Conservation (phyloP, 2,329 filamentous ascomycete genomes). For the Arthrobotrys sphaeroides region DNA sequence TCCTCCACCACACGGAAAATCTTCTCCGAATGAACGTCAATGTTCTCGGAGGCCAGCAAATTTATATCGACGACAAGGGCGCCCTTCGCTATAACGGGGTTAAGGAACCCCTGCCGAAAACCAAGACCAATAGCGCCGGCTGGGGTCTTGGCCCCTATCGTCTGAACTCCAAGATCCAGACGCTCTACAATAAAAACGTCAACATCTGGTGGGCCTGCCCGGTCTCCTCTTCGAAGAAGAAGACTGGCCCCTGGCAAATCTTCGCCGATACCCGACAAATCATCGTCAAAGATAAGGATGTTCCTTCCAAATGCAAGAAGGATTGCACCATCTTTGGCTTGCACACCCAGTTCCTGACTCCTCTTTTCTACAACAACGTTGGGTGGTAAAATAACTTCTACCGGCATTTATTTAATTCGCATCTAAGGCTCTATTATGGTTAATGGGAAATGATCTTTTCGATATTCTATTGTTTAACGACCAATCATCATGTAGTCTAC, state of each 20-base stretch:
- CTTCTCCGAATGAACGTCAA: slow-evolving; percentile 17
- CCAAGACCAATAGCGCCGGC: too few species aligned
- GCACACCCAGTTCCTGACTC: slow-evolving; percentile 28
- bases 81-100: slow-evolving; percentile 6
- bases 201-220: slow-evolving; percentile 21
- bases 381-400: neutral
- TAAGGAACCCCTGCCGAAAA: slow-evolving; percentile 21
- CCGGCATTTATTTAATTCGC: too few species aligned
- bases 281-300: slow-evolving; percentile 16
- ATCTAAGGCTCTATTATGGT: too few species aligned
- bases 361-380: slow-evolving; percentile 45
- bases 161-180: neutral
- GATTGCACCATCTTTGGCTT: slow-evolving; percentile 5
- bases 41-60: slow-evolving; percentile 11
- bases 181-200: neutral
- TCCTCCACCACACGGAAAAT: neutral
- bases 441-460: too few species aligned
- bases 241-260: slow-evolving; percentile 23
- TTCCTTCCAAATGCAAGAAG: slow-evolving; percentile 2
- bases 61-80: slow-evolving; percentile 23
- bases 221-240: neutral
- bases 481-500: too few species aligned
- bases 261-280: slow-evolving; percentile 18
- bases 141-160: too few species aligned
- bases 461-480: too few species aligned